Evolutionary conservation across 495 filamentous ascomycete genomes (phyloP).

Genomic region (Penicillium argentinense): DNA sequence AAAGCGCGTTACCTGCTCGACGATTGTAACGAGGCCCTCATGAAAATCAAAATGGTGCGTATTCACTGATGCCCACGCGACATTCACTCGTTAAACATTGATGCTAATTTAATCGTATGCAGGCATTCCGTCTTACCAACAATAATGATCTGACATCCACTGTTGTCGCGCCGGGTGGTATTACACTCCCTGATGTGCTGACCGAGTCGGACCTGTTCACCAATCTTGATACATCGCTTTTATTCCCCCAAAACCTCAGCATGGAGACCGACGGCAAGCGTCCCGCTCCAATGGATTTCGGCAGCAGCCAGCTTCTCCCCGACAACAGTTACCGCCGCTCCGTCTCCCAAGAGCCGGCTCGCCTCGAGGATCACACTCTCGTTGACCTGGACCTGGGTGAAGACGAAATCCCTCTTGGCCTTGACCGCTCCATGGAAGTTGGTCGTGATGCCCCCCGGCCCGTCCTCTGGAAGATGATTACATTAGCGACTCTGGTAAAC

Average conservation of each 20-base stretch:
- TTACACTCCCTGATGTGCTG: slow-evolving; percentile 82
- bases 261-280: slow-evolving; percentile 59
- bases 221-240: slow-evolving; percentile 69
- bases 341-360: slow-evolving; percentile 49
- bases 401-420: slow-evolving; percentile 44
- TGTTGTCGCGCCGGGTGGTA: slow-evolving; percentile 62
- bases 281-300: slow-evolving; percentile 56
- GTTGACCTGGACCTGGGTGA: slow-evolving; percentile 55
- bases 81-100: not conserved
- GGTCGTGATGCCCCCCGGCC: slow-evolving; percentile 75
- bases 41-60: slow-evolving; percentile 97
- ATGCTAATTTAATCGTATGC: slow-evolving; percentile 26
- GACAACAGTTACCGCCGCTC: slow-evolving; percentile 56
- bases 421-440: slow-evolving; percentile 73
- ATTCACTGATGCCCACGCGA: not conserved
- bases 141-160: slow-evolving; percentile 79
- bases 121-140: slow-evolving; percentile 77
- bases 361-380: slow-evolving; percentile 48
- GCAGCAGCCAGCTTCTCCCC: slow-evolving; percentile 69
- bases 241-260: slow-evolving; percentile 64
- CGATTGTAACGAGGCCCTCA: slow-evolving; percentile 93
- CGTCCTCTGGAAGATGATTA: slow-evolving; percentile 69
- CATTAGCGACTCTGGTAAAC: slow-evolving; percentile 62
- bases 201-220: slow-evolving; percentile 87
- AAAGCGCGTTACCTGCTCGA: slow-evolving; percentile 95